Evolutionary conservation across 441 rosid species (phyloP), one percentile per base, ranked within the genome.

Genomic region (Dalechampia spathulata): DNA sequence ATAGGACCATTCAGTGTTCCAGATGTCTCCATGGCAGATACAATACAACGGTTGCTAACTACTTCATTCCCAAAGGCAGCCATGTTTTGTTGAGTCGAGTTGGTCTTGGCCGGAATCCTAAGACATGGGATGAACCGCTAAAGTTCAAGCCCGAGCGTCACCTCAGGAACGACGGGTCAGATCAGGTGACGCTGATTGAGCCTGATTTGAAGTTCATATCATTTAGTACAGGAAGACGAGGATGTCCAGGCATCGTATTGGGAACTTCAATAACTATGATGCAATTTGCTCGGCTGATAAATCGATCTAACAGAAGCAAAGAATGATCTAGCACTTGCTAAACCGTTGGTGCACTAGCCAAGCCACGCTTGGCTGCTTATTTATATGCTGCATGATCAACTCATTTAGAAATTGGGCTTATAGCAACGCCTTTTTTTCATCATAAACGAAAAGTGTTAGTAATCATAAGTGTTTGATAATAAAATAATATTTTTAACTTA

Each of bases 191-290:
- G n/a, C 27, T 64, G 17, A 34, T 57, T 16, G 68, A 57, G 50
- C 34, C n/a, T 19, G 52, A 50, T 2, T 37, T 65, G 17, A 30
- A 41, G 7, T 51, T 65, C 46, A 17, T 65, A 4, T 58, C 69
- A 0, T 65, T 65, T 8, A 58, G 69, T 54, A 65, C 69, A 11
- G 69, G 69, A 15, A 52, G 58, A 7, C 46, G 55, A 0, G 61
- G 67, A 2, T 63, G 67, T n/a, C 10, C 14, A 8, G 60, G 42
- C 1, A 32, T 39, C 3, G 1, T 21, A 0, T 47, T 47, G 21
- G 60, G 66, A 14, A 54, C 41, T 15, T 7, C 52, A 2, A 56
- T 49, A 28, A 49, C 56, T 12, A 7, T 20, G 6, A 51, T 57
- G 68, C 13, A 57, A 6, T 52, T 64, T 26, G 63, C 63, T 1